Conservation (phyloP, 768 basidiomycete species). For the Phanerodontia chrysosporium region DNA sequence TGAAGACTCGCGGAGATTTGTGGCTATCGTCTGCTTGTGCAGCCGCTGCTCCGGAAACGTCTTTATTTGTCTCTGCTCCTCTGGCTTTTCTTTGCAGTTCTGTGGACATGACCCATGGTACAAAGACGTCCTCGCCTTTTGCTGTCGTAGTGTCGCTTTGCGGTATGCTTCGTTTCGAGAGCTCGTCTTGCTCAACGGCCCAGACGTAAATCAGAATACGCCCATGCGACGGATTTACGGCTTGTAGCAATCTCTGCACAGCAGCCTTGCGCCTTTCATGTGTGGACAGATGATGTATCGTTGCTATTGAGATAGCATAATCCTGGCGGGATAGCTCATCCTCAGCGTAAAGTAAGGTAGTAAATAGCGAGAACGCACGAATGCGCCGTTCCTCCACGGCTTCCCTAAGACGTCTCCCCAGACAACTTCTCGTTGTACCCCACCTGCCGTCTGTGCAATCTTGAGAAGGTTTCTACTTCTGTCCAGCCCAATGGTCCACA, state of each 20-base stretch:
- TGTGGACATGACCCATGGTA: conserved; percentile 72
- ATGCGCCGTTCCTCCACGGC: conserved; percentile 73
- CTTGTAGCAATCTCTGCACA: conserved; percentile 64
- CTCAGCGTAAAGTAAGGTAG: no score
- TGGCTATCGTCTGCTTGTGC: neutral
- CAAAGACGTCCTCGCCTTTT: conserved; percentile 75
- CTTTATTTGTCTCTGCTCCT: conserved; percentile 9
- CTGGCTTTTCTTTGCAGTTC: conserved; percentile 18
- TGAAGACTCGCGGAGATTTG: conserved; percentile 47
- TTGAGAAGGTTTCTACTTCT: conserved; percentile 74
- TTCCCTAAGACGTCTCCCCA: conserved; percentile 71
- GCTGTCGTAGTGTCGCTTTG: conserved; percentile 21
- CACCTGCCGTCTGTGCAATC: conserved; percentile 66
- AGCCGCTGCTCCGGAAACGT: neutral
- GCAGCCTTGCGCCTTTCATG: conserved; percentile 64
- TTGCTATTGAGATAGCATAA: conserved; percentile 95
- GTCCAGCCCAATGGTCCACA: conserved; percentile 83
- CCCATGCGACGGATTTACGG: conserved; percentile 65
- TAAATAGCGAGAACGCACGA: conserved; percentile 52
- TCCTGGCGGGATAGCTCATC: conserved; percentile 69
- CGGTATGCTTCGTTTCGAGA: conserved; percentile 71
- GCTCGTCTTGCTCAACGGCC: conserved; percentile 89
- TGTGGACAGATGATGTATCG: conserved; percentile 93
- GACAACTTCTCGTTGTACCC: conserved; percentile 63
- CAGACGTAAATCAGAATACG: conserved; percentile 92